A percentile compares a stretch with the other conserved stretches of the same genome.
phyloP scores from a whole-genome alignment of 305 asterid species.

The Solanum hybrid region DNA sequence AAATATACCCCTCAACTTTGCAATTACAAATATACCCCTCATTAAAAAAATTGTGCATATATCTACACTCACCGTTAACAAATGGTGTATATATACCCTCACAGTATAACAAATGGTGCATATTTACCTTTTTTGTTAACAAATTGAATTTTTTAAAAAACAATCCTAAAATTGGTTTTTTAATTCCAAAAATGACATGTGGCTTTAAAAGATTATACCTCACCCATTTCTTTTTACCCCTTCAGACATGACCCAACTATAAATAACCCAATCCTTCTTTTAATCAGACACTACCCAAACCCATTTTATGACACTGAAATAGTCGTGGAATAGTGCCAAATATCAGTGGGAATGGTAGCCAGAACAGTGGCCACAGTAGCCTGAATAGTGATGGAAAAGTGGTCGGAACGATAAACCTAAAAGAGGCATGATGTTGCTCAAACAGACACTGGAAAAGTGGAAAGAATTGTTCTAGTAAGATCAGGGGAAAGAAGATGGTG shows the following conservation, averaged over 20 bases:
- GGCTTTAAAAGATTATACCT: not conserved
- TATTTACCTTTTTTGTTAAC: not conserved
- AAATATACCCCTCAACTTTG: not conserved
- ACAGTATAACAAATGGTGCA: not conserved
- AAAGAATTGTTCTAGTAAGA: not conserved
- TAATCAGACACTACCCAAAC: not conserved
- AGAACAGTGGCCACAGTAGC: not conserved
- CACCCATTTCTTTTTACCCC: not conserved
- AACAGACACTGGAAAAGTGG: not conserved
- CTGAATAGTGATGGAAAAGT: not conserved
- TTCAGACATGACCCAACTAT: not conserved
- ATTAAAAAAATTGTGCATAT: not conserved
- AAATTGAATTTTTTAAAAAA: not conserved
- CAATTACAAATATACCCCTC: not conserved
- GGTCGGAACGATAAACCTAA: not conserved
- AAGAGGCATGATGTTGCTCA: not conserved
- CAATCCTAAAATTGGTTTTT: not conserved
- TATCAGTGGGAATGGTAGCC: not conserved
- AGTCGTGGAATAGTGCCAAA: not conserved
- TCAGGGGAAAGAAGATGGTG: not conserved
- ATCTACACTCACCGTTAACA: not conserved
- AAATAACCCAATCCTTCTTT: not conserved
- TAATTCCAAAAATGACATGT: not conserved
- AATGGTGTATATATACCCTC: not conserved
- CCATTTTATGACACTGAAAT: not conserved